Percentiles rank a stretch among this genome's conserved stretches.
Conservation (phyloP, 1,284 basidiomycete genomes). For the Boletus mariae region DNA sequence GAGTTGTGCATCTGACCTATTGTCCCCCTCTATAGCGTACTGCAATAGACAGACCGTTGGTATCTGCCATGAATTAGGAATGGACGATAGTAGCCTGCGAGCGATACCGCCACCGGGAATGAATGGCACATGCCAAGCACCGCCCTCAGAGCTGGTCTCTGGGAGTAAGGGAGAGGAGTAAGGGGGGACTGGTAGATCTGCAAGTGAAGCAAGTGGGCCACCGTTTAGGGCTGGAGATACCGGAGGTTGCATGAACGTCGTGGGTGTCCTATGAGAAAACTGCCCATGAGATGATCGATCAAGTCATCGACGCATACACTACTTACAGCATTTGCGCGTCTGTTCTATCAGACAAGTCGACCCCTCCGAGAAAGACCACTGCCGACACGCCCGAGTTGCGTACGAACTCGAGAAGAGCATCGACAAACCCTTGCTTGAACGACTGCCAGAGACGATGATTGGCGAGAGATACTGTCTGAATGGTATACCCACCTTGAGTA, state of each 20-base stretch:
- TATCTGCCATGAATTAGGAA: constrained; percentile 52
- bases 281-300: constrained; percentile 26
- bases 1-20: constrained; percentile 63
- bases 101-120: constrained; percentile 77
- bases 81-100: constrained; percentile 57
- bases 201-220: constrained; percentile 40
- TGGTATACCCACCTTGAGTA: constrained; percentile 52
- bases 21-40: constrained; percentile 77
- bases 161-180: constrained; percentile 47
- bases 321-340: constrained; percentile 75
- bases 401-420: constrained; percentile 54
- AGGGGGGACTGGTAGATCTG: constrained; percentile 43
- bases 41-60: constrained; percentile 57
- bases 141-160: constrained; percentile 31
- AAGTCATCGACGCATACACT: constrained; percentile 36
- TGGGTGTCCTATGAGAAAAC: constrained; percentile 47
- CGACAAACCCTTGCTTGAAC: constrained; percentile 65
- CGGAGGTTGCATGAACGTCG: constrained; percentile 49
- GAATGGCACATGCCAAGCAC: constrained; percentile 44
- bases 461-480: not conserved
- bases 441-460: constrained; percentile 38
- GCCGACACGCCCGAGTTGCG: constrained; percentile 44
- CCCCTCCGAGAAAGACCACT: constrained; percentile 64
- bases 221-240: constrained; percentile 37
- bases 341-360: constrained; percentile 70